A percentile compares a stretch with the other conserved stretches of the same genome.
phyloP scores from a whole-genome alignment of 305 asterid species.

The Solanum hybrid region DNA sequence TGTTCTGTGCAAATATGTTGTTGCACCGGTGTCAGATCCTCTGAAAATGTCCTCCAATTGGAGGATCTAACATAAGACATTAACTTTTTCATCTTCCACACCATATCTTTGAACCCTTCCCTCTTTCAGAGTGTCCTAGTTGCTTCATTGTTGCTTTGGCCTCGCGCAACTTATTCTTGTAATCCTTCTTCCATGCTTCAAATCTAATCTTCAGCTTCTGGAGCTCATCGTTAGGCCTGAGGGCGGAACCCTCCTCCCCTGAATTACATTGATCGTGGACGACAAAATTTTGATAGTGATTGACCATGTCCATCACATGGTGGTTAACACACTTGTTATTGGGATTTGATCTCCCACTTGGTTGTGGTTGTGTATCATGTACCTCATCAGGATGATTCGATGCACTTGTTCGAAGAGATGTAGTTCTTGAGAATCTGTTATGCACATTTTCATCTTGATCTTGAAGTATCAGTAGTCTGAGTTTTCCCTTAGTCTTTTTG shows the following conservation, averaged over 20 bases:
- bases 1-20: not conserved
- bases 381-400: not conserved
- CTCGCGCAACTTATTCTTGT: conserved; percentile 37
- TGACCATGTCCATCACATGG: not conserved
- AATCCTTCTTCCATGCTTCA: conserved; percentile 57
- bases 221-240: conserved; percentile 31
- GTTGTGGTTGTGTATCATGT: conserved; percentile 3
- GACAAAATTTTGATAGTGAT: conserved; percentile 12
- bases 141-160: conserved; percentile 39
- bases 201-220: conserved; percentile 39
- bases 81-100: conserved; percentile 28
- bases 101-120: conserved; percentile 37
- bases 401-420: not conserved
- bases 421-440: not conserved
- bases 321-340: not conserved
- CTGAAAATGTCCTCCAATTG: not conserved
- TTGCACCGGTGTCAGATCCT: not conserved
- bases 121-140: conserved; percentile 19
- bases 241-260: conserved; percentile 1
- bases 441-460: conserved; percentile 2
- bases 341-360: conserved; percentile 2
- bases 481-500: conserved; percentile 10
- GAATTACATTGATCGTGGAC: conserved; percentile 4
- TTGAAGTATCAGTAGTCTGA: conserved; percentile 15
- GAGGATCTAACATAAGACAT: not conserved